phyloP scores from a whole-genome alignment of 2,329 filamentous ascomycete species.

The Colletotrichum navitas region DNA sequence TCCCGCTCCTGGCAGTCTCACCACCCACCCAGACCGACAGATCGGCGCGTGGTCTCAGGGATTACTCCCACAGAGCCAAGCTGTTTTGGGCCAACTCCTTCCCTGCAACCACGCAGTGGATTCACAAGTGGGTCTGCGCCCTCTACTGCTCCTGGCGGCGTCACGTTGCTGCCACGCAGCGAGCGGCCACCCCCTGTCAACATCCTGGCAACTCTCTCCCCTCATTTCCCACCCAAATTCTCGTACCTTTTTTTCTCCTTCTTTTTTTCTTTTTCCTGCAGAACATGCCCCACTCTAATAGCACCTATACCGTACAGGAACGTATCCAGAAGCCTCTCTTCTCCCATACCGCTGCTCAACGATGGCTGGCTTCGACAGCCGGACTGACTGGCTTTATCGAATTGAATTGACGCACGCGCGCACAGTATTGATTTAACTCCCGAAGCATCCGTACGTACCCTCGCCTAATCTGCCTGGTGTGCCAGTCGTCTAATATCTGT shows the following conservation, averaged over 20 bases:
- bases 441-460: background rate
- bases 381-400: conserved; percentile 4
- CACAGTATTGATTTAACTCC: conserved; percentile 5
- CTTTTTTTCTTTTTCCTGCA: background rate
- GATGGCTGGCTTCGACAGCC: background rate
- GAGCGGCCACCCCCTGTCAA: conserved; percentile 22
- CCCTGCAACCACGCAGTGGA: conserved; percentile 44
- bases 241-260: conserved; percentile 2
- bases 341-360: background rate
- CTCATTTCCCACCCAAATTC: conserved; percentile 26
- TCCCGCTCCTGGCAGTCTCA: conserved; percentile 33
- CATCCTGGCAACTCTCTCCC: conserved; percentile 14
- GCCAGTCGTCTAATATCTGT: conserved; percentile 3
- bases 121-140: conserved; percentile 12
- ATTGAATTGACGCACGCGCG: background rate
- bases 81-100: conserved; percentile 39
- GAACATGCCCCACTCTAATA: background rate
- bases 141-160: conserved; percentile 20
- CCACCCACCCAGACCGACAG: conserved; percentile 33
- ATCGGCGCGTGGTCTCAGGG: conserved; percentile 45
- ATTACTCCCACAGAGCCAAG: conserved; percentile 37
- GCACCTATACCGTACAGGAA: background rate
- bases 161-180: conserved; percentile 43
- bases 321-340: background rate
- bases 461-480: background rate